Base-by-base conservation (phyloP, 2,329 filamentous ascomycete genomes). In the Exophiala spinifera region DNA sequence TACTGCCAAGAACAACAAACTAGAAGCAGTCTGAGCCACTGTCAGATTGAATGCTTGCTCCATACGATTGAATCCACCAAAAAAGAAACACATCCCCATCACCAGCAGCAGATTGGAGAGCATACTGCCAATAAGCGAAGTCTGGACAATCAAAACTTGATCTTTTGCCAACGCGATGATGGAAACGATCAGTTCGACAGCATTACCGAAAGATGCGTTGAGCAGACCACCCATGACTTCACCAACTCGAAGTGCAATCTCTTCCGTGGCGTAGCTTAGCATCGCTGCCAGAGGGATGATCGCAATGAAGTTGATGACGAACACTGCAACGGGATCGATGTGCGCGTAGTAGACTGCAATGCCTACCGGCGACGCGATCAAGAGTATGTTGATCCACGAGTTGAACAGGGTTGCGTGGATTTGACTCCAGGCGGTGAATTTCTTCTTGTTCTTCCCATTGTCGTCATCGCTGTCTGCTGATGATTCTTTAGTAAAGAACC, bases 11-110 rank as follows among this genome's bases (percentile, higher is more conserved):
- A 89, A 86, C 17, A 95, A 80, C 49, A 95, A 74, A 65, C 87
- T 90, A 13, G 91, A 85, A 3, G 91, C 89, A 0, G 91, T 96
- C 70, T 96, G 91, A 0, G 91, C 91, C 5, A 96, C 91, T 0
- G 89, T 92, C 31, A 88, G 84, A 75, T 96, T 96, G 80, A 96
- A 97, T 70, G 83, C 86, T 69, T 96, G 92, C 68, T 95, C 88
- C 23, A 81, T 67, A 23, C 91, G 83, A 55, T 87, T 85, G 63
- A 95, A 70, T 3, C 90, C 90, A 46, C 89, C 91, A 57, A 89
- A 86, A 75, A 95, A 94, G 78, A 95, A 96, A 69, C 86, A 94
- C 84, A 91, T 95, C 52, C 90, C 91, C 77, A 96, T 76, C 48
- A 96, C 89, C 13, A 96, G 81, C 3, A 96, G 80, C 55, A 97